phyloP scores from a whole-genome alignment of 805 yeast species.

The Pichia rugopelliculosa region DNA sequence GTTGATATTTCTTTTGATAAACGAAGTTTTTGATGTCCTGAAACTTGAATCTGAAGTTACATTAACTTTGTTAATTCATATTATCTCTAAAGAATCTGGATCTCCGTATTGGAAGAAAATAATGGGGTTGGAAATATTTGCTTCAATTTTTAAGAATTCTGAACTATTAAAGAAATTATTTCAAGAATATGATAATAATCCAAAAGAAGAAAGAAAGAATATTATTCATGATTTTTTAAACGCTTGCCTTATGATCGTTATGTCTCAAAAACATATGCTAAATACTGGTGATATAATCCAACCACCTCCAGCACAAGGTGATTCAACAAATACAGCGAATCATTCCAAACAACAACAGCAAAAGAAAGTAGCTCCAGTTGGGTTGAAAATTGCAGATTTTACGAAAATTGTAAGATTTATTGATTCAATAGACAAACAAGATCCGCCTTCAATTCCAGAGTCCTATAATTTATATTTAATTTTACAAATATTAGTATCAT shows the following conservation, averaged over 20 bases:
- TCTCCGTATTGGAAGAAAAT: constrained; percentile 66
- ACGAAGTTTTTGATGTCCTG: constrained; percentile 53
- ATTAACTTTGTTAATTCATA: constrained; percentile 65
- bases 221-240: constrained; percentile 50
- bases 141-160: constrained; percentile 51
- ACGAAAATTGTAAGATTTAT: constrained; percentile 38
- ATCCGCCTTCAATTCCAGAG: constrained; percentile 62
- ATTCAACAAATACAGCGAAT: constrained; percentile 12
- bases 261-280: constrained; percentile 28
- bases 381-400: neutral
- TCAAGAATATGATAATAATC: constrained; percentile 50
- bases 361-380: neutral
- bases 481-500: constrained; percentile 41
- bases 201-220: constrained; percentile 45
- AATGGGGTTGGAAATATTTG: constrained; percentile 66
- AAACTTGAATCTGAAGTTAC: constrained; percentile 79
- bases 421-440: constrained; percentile 74
- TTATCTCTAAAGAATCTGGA: constrained; percentile 49
- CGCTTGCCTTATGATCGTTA: constrained; percentile 33
- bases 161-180: constrained; percentile 45
- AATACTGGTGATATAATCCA: constrained; percentile 30
- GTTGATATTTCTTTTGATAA: constrained; percentile 53
- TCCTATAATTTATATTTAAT: constrained; percentile 58
- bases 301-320: constrained; percentile 16
- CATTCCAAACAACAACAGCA: constrained; percentile 6